Evolutionary conservation across 352 stramenopile species (phyloP), one percentile per base, ranked within the genome.

Genomic region (Blastocystis sp.): DNA sequence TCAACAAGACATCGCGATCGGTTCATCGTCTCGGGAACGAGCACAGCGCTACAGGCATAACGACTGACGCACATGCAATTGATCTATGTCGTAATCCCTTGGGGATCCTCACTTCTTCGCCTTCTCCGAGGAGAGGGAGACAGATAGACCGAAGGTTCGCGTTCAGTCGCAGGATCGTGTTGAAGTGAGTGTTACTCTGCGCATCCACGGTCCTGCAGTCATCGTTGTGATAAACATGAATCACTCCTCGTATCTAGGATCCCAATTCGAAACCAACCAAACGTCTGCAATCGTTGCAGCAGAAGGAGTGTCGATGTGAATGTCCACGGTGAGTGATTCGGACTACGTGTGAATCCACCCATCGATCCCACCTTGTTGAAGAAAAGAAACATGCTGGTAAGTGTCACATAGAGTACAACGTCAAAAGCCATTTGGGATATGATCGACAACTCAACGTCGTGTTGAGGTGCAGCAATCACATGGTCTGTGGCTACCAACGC

Each of bases 161-260:
- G 24, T 81, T 81, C 18, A 49, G n/a, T 6, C 21, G 6, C 32
- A n/a, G 9, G 18, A 81, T 81, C 2, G 24, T 2, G 11, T 21
- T 11, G 34, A 51, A 81, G 53, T 81, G 36, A 1, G 34, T 29
- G 8, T 38, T 9, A 0, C 24, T 51, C 21, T 65, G 27, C 3
- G 38, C 7, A 24, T 81, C 46, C 6, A 65, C 24, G 40, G 44
- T 42, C 11, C 16, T 64, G 27, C 69, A 81, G 36, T 81, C 36
- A 11, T 48, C 48, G 27, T 81, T 81, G 69, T 63, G n/a, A 40
- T 49, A 81, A 11, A 44, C n/a, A 40, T 64, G 27, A n/a, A 81
- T 21, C 32, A 81, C 69, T 11, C 69, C 69, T 21, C 46, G 69
- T 42, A 81, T 81, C 69, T 81, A n/a, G 3, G 16, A 14, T 36